Evolutionary conservation across 78 protist genomes (phyloP), one percentile per base, ranked within the genome.

Genomic region (Speleostelium caveatum): DNA sequence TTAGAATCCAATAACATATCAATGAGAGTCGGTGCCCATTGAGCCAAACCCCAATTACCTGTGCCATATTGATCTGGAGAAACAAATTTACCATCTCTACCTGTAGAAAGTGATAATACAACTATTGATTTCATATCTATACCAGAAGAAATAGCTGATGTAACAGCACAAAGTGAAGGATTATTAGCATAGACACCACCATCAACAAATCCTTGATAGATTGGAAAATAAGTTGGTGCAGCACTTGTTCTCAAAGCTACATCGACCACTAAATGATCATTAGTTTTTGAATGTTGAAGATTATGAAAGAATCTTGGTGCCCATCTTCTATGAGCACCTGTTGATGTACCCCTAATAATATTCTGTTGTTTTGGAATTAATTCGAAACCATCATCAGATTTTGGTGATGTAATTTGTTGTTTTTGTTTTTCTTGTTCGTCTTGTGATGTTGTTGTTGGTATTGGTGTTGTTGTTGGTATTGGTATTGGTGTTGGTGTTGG

Each of bases 141-240:
- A 35, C 93, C 93, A 16, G 73, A 30, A 3, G 78, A 77, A 26
- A 89, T 75, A 32, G 87, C 73, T 36, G 60, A 39, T 0, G 94
- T 75, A 22, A 89, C 68, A 0, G 83, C 92, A 38, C 83, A 74
- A 14, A 86, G 68, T 42, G 94, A 51, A 35, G 94, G 94, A 35
- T 89, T 75, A 19, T 89, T 73, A 21, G 94, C 87, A 58, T 73
- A 74, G 41, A 89, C 87, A 73, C 87, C 94, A 67, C 94, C 94
- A 38, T 89, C 94, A 0, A 75, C 94, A 45, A 69, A 89, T 39
- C 87, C 87, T 58, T 75, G 86, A 28, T 65, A 74, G 24, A 73
- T 89, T n/a, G 94, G 94, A 80, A 89, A 89, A 63, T 75, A 89
- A 0, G 94, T 89, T 19, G 94, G 94, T 0, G 94, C 94, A 22